A percentile compares a stretch with the other conserved stretches of the same genome.
Conservation (phyloP, 768 basidiomycete genomes). For the Termitomyces sp. region DNA sequence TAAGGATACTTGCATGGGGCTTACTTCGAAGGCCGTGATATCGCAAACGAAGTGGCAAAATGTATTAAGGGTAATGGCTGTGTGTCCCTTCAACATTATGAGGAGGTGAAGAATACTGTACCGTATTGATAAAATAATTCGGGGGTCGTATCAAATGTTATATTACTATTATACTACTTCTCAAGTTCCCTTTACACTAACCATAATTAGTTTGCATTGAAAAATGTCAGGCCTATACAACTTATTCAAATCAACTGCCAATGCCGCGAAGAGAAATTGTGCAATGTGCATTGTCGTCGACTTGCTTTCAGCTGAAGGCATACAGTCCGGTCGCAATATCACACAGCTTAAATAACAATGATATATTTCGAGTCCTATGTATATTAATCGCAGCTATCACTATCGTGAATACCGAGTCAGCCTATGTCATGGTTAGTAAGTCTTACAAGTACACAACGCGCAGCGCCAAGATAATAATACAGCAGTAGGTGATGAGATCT, state of each 20-base stretch:
- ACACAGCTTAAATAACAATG: background rate
- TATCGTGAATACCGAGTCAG: background rate
- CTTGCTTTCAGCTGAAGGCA: too few relatives aligned
- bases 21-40: background rate
- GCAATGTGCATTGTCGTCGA: too few relatives aligned
- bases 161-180: too few relatives aligned
- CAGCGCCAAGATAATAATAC: constrained; percentile 5
- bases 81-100: background rate
- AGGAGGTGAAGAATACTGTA: background rate
- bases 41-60: background rate
- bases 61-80: background rate
- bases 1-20: background rate
- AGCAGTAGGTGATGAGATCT: background rate
- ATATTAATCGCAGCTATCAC: constrained; percentile 3
- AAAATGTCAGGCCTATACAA: too few relatives aligned
- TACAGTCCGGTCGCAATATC: background rate
- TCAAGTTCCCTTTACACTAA: too few relatives aligned
- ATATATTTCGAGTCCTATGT: background rate
- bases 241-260: too few relatives aligned
- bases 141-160: too few relatives aligned
- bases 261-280: too few relatives aligned
- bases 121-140: background rate
- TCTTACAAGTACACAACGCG: constrained; percentile 6
- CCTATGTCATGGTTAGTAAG: background rate
- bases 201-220: too few relatives aligned